These are phyloP conservation scores for Trichoderma lentiforme DNA, from an alignment of 2,329 filamentous ascomycete species.

Conservation along the genomic window DNA sequence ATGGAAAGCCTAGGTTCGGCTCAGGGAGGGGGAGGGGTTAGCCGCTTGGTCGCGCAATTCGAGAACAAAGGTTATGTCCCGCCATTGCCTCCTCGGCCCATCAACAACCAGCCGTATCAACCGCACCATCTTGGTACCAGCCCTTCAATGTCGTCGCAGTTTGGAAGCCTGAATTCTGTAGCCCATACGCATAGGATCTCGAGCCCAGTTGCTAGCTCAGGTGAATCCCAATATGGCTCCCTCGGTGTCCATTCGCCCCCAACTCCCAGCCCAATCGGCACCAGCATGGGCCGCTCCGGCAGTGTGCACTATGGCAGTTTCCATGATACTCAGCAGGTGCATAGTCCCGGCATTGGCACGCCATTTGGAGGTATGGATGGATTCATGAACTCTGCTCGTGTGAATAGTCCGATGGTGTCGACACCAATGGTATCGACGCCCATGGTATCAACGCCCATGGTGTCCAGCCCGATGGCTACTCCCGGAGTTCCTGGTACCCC, in stretches of 20 bases:
- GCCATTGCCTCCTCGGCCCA: slow-evolving; percentile 36
- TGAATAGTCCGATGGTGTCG: slow-evolving; percentile 27
- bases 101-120: slow-evolving; percentile 28
- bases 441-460: slow-evolving; percentile 23
- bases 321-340: slow-evolving; percentile 29
- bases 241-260: slow-evolving; percentile 29
- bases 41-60: slow-evolving; percentile 41
- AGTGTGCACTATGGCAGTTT: slow-evolving; percentile 33
- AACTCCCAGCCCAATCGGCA: slow-evolving; percentile 33
- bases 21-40: slow-evolving; percentile 29
- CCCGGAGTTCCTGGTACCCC: slow-evolving; percentile 33
- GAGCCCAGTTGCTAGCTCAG: slow-evolving; percentile 33
- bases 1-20: slow-evolving; percentile 27
- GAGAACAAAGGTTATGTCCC: slow-evolving; percentile 38
- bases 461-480: slow-evolving; percentile 21
- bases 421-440: slow-evolving; percentile 25
- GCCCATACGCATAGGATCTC: slow-evolving; percentile 29
- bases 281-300: slow-evolving; percentile 25
- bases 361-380: slow-evolving; percentile 34
- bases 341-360: slow-evolving; percentile 28
- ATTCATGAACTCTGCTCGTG: slow-evolving; percentile 32
- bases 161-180: slow-evolving; percentile 29
- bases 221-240: slow-evolving; percentile 33
- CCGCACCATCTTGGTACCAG: slow-evolving; percentile 28
- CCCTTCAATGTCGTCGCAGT: slow-evolving; percentile 31